Percentiles rank a stretch among this genome's conserved stretches.
Evolutionary conservation across 192 early-diverging fungal species (phyloP).

Genomic region (Podila epicladia): DNA sequence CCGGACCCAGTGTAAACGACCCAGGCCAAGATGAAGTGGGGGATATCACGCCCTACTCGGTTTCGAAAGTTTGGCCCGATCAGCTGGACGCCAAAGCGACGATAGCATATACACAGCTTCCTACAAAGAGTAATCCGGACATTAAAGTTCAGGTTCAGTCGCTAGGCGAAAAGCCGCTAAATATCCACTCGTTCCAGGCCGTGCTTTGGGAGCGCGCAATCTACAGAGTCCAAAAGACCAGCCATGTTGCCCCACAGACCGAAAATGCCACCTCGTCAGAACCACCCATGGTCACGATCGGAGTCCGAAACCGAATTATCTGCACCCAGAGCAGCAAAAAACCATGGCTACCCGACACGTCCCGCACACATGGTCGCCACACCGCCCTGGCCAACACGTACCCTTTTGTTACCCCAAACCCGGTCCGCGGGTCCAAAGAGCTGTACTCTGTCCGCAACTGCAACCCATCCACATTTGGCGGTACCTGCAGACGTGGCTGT

Average conservation of each 20-base stretch:
- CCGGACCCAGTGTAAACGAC: too few relatives aligned
- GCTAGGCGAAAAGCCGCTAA: background rate
- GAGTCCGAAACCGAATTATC: too few relatives aligned
- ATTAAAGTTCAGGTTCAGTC: background rate
- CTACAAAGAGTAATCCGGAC: conserved; percentile 6
- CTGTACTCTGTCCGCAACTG: conserved; percentile 17
- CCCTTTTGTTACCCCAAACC: conserved; percentile 7
- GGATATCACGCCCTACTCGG: conserved; percentile 3
- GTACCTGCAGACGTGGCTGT: background rate
- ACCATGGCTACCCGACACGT: too few relatives aligned
- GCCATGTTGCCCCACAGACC: background rate
- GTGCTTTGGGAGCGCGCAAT: conserved; percentile 14
- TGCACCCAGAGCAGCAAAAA: too few relatives aligned
- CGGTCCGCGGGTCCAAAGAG: conserved; percentile 9
- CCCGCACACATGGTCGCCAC: too few relatives aligned
- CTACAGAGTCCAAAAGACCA: conserved; percentile 8
- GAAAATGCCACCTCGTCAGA: background rate
- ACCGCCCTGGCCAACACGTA: background rate
- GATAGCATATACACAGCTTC: conserved; percentile 9
- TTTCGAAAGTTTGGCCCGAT: conserved; percentile 12
- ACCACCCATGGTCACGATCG: background rate
- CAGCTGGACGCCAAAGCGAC: conserved; percentile 4
- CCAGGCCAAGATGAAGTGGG: background rate
- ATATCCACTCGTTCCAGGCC: conserved; percentile 6
- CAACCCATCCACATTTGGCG: conserved; percentile 18